Percentiles rank a stretch among this genome's conserved stretches.
Evolutionary conservation across 2,329 filamentous ascomycete species (phyloP).

Genomic region (Venturia nashicola): DNA sequence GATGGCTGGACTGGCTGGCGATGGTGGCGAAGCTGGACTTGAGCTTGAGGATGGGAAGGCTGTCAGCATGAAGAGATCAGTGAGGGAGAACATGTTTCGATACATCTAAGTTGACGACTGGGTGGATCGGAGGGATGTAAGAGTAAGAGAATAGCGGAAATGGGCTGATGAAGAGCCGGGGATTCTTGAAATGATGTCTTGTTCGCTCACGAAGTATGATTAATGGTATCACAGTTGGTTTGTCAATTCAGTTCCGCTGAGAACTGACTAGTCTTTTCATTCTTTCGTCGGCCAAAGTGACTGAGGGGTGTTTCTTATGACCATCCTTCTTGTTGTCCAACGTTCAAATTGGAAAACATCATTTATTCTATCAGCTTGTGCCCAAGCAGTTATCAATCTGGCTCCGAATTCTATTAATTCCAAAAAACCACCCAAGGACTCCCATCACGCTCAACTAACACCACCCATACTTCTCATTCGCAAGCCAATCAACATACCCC

Average conservation of each 20-base stretch:
- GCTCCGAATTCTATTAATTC: not conserved
- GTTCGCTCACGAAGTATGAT: not conserved
- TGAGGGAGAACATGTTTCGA: constrained; percentile 67
- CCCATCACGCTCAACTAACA: constrained; percentile 35
- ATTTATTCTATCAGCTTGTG: not conserved
- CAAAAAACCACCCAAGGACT: not conserved
- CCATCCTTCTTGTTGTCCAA: not conserved
- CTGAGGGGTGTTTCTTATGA: not conserved
- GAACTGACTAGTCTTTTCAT: too few species aligned
- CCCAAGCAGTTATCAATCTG: not conserved
- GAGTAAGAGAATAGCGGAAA: not conserved
- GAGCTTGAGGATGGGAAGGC: constrained; percentile 66
- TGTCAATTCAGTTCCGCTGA: too few species aligned
- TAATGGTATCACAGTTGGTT: not conserved
- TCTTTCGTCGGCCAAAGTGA: too few species aligned
- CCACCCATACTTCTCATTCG: constrained; percentile 70
- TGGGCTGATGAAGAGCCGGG: not conserved
- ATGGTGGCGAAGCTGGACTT: constrained; percentile 57
- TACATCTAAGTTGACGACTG: constrained; percentile 37
- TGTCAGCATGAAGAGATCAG: constrained; percentile 59
- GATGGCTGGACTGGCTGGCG: constrained; percentile 55
- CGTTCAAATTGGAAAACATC: not conserved
- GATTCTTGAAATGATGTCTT: too few species aligned
- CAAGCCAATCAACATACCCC: constrained; percentile 55
- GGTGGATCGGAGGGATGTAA: not conserved